Evolutionary conservation across 2,329 filamentous ascomycete species (phyloP).

Genomic region (Ophiostoma pallidulum): DNA sequence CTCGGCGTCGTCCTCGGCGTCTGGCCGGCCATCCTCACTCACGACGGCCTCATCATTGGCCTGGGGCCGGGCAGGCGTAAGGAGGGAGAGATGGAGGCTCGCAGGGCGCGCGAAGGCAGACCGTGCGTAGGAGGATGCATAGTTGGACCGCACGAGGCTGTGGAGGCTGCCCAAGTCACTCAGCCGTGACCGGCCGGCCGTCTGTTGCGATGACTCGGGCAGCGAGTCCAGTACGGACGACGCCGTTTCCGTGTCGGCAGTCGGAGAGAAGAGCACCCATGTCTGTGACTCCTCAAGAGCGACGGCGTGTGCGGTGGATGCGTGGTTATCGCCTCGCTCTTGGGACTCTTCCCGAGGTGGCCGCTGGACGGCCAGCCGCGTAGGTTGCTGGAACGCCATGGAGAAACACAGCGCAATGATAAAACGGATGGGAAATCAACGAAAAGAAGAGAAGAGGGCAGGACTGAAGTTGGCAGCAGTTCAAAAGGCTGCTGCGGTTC

Average conservation of each 20-base stretch:
- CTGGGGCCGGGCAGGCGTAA: slow-evolving; percentile 19
- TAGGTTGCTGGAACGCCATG: slow-evolving; percentile 20
- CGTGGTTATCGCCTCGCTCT: slow-evolving; percentile 3
- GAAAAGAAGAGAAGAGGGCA: neutral
- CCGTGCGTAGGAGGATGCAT: slow-evolving; percentile 9
- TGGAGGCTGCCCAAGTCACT: slow-evolving; percentile 76
- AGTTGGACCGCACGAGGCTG: slow-evolving; percentile 53
- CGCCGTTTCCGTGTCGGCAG: slow-evolving; percentile 49
- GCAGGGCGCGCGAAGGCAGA: slow-evolving; percentile 18
- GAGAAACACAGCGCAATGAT: neutral
- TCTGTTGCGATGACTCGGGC: slow-evolving; percentile 52
- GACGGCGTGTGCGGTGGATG: neutral
- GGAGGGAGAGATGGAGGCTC: slow-evolving; percentile 20
- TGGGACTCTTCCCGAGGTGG: slow-evolving; percentile 26
- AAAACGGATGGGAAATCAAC: neutral
- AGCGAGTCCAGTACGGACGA: slow-evolving; percentile 57
- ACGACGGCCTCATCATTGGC: slow-evolving; percentile 3
- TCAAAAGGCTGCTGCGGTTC: too few species aligned
- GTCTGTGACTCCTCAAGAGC: slow-evolving; percentile 63
- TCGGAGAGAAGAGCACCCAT: slow-evolving; percentile 91
- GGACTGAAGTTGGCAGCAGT: neutral
- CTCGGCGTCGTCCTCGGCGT: slow-evolving; percentile 60
- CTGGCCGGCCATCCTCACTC: slow-evolving; percentile 27
- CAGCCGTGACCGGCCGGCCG: slow-evolving; percentile 60
- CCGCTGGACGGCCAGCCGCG: slow-evolving; percentile 40